Base-by-base conservation (phyloP, 139 green algal genomes). In the Diplosphaera chodatii region DNA sequence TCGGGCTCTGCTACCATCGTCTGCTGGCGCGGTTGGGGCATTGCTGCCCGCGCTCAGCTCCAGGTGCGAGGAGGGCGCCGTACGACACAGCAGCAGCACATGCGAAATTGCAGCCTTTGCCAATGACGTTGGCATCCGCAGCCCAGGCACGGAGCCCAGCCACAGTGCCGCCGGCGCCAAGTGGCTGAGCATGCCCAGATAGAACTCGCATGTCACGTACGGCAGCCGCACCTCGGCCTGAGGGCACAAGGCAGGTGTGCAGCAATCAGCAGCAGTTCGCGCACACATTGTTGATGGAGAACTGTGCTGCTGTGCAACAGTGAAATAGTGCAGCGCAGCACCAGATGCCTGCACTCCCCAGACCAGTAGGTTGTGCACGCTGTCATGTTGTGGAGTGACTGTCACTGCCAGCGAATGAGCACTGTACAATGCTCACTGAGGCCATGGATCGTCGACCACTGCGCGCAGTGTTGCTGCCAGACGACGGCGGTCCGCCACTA, bases 11-110 rank as follows among this genome's bases (percentile, higher is more conserved):
- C 37, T 8, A 48, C 37, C n/a, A n/a, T n/a, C n/a, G n/a, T n/a
- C 37, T 13, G 37, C 37, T 13, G 37, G 10, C 37, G 13, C 10
- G 10, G 10, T 13, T 13, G 37, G 37, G 37, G 37, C 37, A 21
- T 13, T 13, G 37, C 37, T 8, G 10, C 37, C 37, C 13, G 37
- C 37, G 10, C 10, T 13, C 37, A 13, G 10, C 13, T 48, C 37
- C 10, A 13, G 37, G 37, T 48, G 10, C 37, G 10, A 8, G 37
- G 10, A 8, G 37, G 10, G 10, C 37, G 37, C 37, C 13, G 37
- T 13, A 48, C 32, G n/a, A 32, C 65, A 69, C 29, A 69, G 65
- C 32, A 69, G 31, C 32, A 69, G 31, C 32, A 55, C 65, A 3
- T 69, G 65, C 29, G 3, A 29, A 18, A 69, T 29, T 4, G 29